Conservation (phyloP, 2,329 filamentous ascomycete genomes). For the Fusarium albidum region DNA sequence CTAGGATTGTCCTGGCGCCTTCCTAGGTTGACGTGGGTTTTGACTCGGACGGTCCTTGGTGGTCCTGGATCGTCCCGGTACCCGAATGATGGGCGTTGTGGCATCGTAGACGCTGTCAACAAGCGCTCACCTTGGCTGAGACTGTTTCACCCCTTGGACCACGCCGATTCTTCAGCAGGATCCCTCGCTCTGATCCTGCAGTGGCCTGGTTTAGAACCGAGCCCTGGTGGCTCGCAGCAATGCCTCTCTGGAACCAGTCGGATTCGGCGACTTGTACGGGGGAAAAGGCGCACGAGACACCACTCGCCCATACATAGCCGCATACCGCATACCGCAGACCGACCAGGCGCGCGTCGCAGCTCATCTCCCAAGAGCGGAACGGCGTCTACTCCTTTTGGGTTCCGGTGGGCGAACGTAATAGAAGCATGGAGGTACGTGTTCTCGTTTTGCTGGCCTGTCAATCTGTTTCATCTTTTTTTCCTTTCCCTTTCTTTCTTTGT, state of each 20-base stretch:
- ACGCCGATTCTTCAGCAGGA: conserved; percentile 18
- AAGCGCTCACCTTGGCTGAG: conserved; percentile 28
- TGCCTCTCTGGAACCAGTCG: conserved; percentile 10
- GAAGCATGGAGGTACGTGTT: conserved; percentile 31
- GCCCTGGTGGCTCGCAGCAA: conserved; percentile 14
- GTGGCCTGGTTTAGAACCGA: conserved; percentile 16
- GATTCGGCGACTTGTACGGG: conserved; percentile 22
- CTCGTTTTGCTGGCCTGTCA: conserved; percentile 34
- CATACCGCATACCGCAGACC: conserved; percentile 4
- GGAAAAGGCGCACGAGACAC: conserved; percentile 32
- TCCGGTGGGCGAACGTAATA: conserved; percentile 5
- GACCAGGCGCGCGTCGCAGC: conserved; percentile 20
- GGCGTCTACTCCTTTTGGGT: conserved; percentile 27
- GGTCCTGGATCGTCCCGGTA: conserved; percentile 30
- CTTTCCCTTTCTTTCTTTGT: too few relatives aligned
- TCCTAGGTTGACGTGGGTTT: conserved; percentile 16
- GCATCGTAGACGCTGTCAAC: conserved; percentile 27
- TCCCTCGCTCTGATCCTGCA: conserved; percentile 32
- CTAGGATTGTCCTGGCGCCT: conserved; percentile 10
- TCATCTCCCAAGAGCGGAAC: conserved; percentile 33
- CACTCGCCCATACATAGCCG: conserved; percentile 12
- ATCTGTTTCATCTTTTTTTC: conserved; percentile 35
- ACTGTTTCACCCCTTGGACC: conserved; percentile 35
- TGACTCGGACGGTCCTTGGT: conserved; percentile 22
- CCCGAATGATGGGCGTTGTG: conserved; percentile 20